These are phyloP conservation scores for Cyberlindnera subsufficiens DNA, from an alignment of 805 yeast genomes.

Conservation along the genomic window DNA sequence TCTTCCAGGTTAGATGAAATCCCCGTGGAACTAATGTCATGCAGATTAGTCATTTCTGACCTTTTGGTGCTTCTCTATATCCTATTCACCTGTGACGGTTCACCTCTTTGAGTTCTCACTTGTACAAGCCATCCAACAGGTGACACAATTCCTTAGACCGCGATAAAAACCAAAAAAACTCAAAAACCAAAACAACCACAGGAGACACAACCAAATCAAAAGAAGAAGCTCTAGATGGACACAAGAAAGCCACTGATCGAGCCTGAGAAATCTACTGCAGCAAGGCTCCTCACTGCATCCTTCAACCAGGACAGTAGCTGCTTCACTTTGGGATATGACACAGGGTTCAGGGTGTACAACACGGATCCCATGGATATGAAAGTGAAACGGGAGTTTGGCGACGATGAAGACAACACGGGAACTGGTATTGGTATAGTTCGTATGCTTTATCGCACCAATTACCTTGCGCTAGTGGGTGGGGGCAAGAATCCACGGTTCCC, in stretches of 20 bases:
- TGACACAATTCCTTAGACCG: too few species aligned
- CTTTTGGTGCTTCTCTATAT: too few species aligned
- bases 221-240: constrained; percentile 12
- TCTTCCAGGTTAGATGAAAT: too few species aligned
- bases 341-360: constrained; percentile 80
- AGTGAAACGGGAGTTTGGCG: constrained; percentile 50
- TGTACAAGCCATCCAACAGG: too few species aligned
- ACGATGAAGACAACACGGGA: constrained; percentile 4
- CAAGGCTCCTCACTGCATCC: constrained; percentile 17
- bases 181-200: background rate
- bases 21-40: too few species aligned
- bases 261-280: background rate
- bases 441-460: constrained; percentile 89
- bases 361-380: constrained; percentile 81
- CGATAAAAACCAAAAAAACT: background rate
- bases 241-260: constrained; percentile 20
- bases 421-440: constrained; percentile 68
- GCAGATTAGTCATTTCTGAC: too few species aligned
- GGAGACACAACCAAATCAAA: too few species aligned
- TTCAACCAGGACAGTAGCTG: constrained; percentile 92
- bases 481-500: constrained; percentile 78
- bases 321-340: constrained; percentile 75
- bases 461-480: constrained; percentile 86
- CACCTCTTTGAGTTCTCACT: too few species aligned
- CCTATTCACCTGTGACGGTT: too few species aligned